These are phyloP conservation scores for Colletotrichum caudatum DNA, from an alignment of 2,329 filamentous ascomycete genomes.

Conservation along the genomic window DNA sequence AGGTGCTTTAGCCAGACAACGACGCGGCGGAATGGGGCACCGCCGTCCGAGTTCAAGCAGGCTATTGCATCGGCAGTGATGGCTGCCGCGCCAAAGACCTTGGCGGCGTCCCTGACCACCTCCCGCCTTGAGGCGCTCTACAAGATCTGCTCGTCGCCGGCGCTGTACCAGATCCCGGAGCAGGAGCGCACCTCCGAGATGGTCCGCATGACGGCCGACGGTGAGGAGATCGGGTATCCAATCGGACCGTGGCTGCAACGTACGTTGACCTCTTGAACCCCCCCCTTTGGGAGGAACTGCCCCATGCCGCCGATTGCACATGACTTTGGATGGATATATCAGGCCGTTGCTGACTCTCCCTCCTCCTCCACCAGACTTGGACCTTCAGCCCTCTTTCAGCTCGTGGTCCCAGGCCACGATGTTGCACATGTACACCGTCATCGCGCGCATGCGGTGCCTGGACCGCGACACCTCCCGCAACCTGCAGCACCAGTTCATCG, in stretches of 20 bases:
- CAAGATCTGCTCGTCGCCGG: constrained; percentile 78
- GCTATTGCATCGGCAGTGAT: constrained; percentile 33
- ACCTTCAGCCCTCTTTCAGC: constrained; percentile 87
- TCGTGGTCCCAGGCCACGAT: constrained; percentile 97
- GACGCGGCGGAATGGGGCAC: constrained; percentile 41
- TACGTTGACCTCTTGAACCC: constrained; percentile 55
- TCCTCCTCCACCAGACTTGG: constrained; percentile 69
- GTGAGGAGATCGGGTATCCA: constrained; percentile 84
- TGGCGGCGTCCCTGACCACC: constrained; percentile 35
- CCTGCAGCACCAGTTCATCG: constrained; percentile 91
- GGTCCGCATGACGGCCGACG: constrained; percentile 78
- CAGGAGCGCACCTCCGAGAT: constrained; percentile 73
- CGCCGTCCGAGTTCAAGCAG: constrained; percentile 28
- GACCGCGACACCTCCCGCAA: constrained; percentile 75
- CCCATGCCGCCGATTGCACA: not conserved
- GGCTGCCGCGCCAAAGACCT: constrained; percentile 39
- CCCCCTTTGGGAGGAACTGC: not conserved
- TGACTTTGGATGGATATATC: not conserved
- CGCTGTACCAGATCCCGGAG: constrained; percentile 81
- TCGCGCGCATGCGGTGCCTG: constrained; percentile 84
- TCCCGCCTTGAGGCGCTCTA: constrained; percentile 72
- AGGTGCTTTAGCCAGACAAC: constrained; percentile 55
- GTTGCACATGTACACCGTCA: constrained; percentile 94
- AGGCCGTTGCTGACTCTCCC: constrained; percentile 22
- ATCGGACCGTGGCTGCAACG: constrained; percentile 85